Evolutionary conservation across 2,329 filamentous ascomycete species (phyloP).

Genomic region (Talaromyces marneffei): DNA sequence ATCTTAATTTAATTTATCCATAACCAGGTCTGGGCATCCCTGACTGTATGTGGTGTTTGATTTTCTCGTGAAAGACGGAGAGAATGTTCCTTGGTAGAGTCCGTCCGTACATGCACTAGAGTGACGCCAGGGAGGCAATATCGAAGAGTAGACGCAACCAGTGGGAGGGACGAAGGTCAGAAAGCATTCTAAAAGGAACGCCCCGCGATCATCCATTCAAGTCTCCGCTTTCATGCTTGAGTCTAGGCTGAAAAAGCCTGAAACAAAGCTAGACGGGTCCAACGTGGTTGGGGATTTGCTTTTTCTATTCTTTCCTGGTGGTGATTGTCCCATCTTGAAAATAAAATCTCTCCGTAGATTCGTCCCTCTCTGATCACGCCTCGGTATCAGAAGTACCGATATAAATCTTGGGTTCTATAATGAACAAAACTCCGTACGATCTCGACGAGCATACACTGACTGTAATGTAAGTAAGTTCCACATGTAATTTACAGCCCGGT

Average conservation of each 20-base stretch:
- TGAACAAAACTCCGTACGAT: background rate
- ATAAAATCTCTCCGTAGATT: background rate
- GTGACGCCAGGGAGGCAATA: background rate
- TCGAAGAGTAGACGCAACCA: background rate
- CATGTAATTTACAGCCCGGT: background rate
- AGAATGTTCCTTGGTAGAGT: background rate
- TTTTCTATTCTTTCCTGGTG: background rate
- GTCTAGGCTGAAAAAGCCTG: background rate
- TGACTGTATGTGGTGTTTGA: too few species aligned
- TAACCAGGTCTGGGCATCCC: background rate
- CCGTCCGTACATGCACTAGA: background rate
- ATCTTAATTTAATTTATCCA: background rate
- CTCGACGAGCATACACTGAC: too few species aligned
- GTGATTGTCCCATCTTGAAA: background rate
- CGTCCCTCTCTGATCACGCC: background rate
- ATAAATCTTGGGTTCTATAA: background rate
- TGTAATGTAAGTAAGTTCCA: background rate
- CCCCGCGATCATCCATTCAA: background rate
- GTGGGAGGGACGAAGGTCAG: background rate
- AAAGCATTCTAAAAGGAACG: background rate
- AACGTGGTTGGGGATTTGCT: background rate
- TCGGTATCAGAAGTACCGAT: background rate
- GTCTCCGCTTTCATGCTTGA: constrained; percentile 4
- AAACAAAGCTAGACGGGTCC: constrained; percentile 2
- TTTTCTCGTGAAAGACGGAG: background rate